phyloP scores from a whole-genome alignment of 1,284 basidiomycete species.

The Heterobasidion annosum region DNA sequence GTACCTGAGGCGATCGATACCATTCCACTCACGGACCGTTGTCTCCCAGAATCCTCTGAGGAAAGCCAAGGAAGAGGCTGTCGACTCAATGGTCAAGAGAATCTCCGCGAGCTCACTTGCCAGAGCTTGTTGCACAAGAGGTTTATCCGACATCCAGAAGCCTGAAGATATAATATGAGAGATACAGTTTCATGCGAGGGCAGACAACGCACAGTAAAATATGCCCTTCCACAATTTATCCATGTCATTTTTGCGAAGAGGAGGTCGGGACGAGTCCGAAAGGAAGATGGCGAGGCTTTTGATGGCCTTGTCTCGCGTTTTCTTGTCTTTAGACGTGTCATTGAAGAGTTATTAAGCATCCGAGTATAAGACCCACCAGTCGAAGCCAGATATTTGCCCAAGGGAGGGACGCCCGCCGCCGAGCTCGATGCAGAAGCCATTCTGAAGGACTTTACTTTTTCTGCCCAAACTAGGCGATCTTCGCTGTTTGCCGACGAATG shows the following conservation, averaged over 20 bases:
- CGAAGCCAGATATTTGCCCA: conserved; percentile 87
- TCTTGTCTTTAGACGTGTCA: conserved; percentile 58
- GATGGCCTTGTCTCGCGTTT: conserved; percentile 82
- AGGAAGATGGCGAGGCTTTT: conserved; percentile 71
- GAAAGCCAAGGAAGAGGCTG: conserved; percentile 63
- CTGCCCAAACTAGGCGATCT: not conserved
- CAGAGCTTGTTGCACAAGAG: conserved; percentile 89
- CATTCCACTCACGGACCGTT: conserved; percentile 85
- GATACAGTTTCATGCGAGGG: not conserved
- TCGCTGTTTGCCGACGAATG: not conserved
- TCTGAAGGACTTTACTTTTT: not conserved
- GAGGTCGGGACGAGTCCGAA: conserved; percentile 50
- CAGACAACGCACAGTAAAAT: conserved; percentile 76
- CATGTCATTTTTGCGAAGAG: conserved; percentile 69
- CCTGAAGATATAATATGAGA: conserved; percentile 33
- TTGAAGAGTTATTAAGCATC: conserved; percentile 5
- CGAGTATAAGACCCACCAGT: conserved; percentile 49
- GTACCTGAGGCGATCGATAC: conserved; percentile 84
- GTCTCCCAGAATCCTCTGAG: conserved; percentile 87
- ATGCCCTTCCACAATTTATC: conserved; percentile 95
- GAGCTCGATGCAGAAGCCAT: conserved; percentile 8
- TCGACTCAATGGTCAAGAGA: conserved; percentile 57
- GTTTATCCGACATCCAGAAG: conserved; percentile 99
- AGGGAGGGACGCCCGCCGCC: conserved; percentile 34
- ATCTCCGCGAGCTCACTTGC: conserved; percentile 82